Base-by-base conservation (phyloP, 352 stramenopile genomes). In the Pythium rhizo-oryzae region DNA sequence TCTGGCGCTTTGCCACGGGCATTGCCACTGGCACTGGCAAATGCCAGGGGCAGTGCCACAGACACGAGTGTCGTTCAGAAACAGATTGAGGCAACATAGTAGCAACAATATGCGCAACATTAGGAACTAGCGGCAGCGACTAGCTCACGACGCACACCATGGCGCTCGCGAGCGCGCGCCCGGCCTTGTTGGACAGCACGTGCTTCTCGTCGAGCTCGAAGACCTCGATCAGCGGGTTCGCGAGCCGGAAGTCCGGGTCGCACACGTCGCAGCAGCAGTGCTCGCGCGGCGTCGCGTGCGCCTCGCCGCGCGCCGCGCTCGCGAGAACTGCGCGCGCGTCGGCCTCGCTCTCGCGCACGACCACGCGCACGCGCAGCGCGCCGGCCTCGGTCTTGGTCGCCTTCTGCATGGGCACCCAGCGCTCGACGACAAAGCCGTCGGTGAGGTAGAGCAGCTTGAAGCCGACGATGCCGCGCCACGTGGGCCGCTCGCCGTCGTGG, bases 231-330 rank as follows among this genome's bases (percentile, higher is more conserved):
- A 57, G 28, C 13, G 65, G 65, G 15, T 71, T 71, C 15, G 57
- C 58, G 24, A 62, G n/a, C 25, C 41, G 21, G 37, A 71, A 71
- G 21, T 66, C 16, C 25, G 65, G 65, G 21, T 72, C 66, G 25
- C 66, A 72, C 8, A 37, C 44, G n/a, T 68, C 53, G 39, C 66
- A 72, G 52, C 66, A 72, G 66, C 66, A 72, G 51, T 54, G 46
- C 59, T 72, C 66, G 19, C 24, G 50, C 18, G 49, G 21, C 16
- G 25, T 44, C 24, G 49, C 46, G 51, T 67, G 56, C 24, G 9
- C 25, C 25, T 30, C 18, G 35, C 35, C 35, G 35, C 8, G 35
- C 35, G 35, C 35, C 35, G 12, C 33, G 23, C 19, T 39, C 13
- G 6, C 41, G 5, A 72, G 54, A 52, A 68, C 53, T 16, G 59